Base-by-base conservation (phyloP, 192 early-diverging fungal species). In the Thoreauomyces humboldtii region DNA sequence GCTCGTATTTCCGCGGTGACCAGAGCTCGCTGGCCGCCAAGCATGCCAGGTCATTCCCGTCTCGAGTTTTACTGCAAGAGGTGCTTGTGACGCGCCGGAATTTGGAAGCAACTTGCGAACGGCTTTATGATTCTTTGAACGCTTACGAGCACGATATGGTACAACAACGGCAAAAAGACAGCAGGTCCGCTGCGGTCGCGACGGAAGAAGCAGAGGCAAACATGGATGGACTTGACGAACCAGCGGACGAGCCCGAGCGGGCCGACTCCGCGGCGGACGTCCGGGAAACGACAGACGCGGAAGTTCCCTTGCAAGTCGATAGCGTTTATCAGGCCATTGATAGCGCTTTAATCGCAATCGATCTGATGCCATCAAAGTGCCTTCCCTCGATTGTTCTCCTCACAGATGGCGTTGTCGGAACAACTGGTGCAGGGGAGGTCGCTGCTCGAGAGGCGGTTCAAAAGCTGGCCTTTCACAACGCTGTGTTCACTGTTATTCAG, bases 361-460 rank as follows among this genome's bases (percentile, higher is more conserved):
- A 68, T 21, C 65, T 81, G 0, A 33, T 78, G 19, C 75, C 78
- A 17, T 7, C 24, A 19, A 72, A 84, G 50, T 52, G 42, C n/a
- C 56, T 61, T 28, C 73, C 77, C 21, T 67, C 61, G 6, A 42
- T 84, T 4, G 73, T 84, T 9, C 62, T 69, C 6, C 41, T 84
- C 27, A 84, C 79, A 1, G 77, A 84, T 59, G 82, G 82, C 0
- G 79, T 84, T 24, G 56, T 58, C 5, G 45, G 59, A 34, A 67
- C 53, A 15, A 35, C 52, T 24, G 54, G 63, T 27, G 60, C 65
- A 33, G 69, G 69, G 2, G 78, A 78, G 44, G 56, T 54, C n/a
- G 43, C 68, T 5, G 71, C 67, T 32, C 60, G 71, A 12, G 76
- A 77, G 34, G 47, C 63, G 12, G 73, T 74, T 44, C 58, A 69